These are phyloP conservation scores for Brassica hybrid DNA, from an alignment of 441 rosid genomes.

Conservation along the genomic window DNA sequence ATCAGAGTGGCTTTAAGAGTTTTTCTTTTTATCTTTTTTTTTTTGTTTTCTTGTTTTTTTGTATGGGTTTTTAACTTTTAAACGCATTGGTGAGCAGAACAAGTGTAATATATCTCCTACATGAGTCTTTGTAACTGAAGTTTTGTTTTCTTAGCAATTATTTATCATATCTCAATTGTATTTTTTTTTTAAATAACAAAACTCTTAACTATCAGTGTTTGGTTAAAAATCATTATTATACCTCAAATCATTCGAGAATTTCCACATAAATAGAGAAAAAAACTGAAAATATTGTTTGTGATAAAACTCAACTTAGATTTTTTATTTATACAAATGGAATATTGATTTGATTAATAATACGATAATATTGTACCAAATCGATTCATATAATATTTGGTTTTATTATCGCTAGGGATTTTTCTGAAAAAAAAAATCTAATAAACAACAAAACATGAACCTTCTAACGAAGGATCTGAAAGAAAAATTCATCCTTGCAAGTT, in stretches of 20 bases:
- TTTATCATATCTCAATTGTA: too few relatives aligned
- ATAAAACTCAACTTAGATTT: neutral
- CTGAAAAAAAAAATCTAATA: constrained; percentile 14
- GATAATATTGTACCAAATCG: neutral
- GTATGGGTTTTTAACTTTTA: constrained; percentile 16
- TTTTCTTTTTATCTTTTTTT: neutral
- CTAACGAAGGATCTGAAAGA: too few relatives aligned
- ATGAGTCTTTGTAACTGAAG: too few relatives aligned
- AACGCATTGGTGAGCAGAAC: constrained; percentile 29
- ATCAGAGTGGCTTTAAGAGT: constrained; percentile 54
- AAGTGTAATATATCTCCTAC: too few relatives aligned
- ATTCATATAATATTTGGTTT: neutral
- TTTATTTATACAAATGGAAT: neutral
- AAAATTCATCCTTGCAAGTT: constrained; percentile 31
- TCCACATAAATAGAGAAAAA: neutral
- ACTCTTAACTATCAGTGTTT: neutral
- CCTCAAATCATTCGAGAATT: neutral
- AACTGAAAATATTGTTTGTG: neutral
- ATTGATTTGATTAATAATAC: neutral
- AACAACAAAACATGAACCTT: constrained; percentile 6
- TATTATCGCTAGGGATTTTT: neutral
- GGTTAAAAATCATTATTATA: neutral
- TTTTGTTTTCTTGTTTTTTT: neutral
- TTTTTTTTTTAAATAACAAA: neutral
- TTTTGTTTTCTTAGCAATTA: neutral